Evolutionary conservation across 2,329 filamentous ascomycete genomes (phyloP).

Genomic region (Pseudocercospora cruenta): DNA sequence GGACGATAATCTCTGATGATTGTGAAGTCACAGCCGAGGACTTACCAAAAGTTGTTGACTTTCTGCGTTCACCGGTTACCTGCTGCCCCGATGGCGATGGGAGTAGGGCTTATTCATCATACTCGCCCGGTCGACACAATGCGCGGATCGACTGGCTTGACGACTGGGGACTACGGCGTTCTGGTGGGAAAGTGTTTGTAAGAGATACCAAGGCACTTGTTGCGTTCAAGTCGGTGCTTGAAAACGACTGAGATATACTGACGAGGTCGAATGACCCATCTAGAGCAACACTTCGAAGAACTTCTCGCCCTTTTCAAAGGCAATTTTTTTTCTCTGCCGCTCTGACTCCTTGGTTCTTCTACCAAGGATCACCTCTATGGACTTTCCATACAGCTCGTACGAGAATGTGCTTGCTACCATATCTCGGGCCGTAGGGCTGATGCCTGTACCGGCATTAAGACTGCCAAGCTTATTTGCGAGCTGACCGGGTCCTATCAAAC

Average conservation of each 20-base stretch:
- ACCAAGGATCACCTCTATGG: background rate
- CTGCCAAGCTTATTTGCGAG: background rate
- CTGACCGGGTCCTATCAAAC: background rate
- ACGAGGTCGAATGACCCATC: background rate
- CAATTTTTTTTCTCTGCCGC: background rate
- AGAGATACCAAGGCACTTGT: slow-evolving; percentile 2
- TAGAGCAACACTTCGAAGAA: background rate
- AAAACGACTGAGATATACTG: background rate
- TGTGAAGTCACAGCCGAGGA: background rate
- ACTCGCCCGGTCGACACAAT: background rate
- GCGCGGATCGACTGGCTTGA: background rate
- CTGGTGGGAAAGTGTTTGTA: background rate
- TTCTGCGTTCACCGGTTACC: background rate
- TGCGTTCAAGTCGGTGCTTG: background rate
- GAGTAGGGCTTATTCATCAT: background rate
- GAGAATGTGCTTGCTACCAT: background rate
- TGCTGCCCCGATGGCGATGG: background rate
- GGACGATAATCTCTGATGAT: slow-evolving; percentile 21
- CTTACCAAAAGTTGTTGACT: background rate
- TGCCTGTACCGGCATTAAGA: background rate
- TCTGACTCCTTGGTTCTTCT: background rate
- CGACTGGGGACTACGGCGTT: background rate
- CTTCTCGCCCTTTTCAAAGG: background rate
- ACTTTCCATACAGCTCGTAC: background rate
- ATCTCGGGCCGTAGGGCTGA: background rate